Evolutionary conservation across 2,329 filamentous ascomycete genomes (phyloP).

Genomic region (Cladosporium sp.): DNA sequence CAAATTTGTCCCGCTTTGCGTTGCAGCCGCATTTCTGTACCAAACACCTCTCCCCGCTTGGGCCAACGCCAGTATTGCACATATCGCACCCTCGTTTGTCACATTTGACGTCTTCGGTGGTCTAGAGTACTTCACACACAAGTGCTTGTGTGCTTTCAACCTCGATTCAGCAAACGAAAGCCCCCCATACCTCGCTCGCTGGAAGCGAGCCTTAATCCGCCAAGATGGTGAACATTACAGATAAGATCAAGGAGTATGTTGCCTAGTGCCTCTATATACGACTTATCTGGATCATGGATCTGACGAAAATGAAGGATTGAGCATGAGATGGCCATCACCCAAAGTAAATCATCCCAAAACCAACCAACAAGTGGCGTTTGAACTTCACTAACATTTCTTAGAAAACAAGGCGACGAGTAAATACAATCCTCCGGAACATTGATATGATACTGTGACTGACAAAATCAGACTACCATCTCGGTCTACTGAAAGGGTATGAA

Average conservation of each 20-base stretch:
- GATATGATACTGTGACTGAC: slow-evolving; percentile 34
- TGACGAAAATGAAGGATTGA: slow-evolving; percentile 72
- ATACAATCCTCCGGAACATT: slow-evolving; percentile 32
- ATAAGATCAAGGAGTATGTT: slow-evolving; percentile 97
- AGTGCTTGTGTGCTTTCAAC: background rate
- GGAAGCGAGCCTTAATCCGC: slow-evolving; percentile 24
- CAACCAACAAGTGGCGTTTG: background rate
- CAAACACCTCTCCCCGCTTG: slow-evolving; percentile 1
- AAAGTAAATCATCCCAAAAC: slow-evolving; percentile 66
- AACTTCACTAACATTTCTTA: slow-evolving; percentile 47
- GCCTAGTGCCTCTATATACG: background rate
- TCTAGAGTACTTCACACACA: background rate
- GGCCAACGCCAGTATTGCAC: slow-evolving; percentile 7
- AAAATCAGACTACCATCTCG: slow-evolving; percentile 87
- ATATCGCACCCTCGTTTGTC: slow-evolving; percentile 2
- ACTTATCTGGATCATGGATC: background rate
- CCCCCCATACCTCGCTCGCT: background rate
- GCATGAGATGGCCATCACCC: slow-evolving; percentile 98
- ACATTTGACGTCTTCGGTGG: background rate
- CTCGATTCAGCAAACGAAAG: background rate
- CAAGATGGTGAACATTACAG: slow-evolving; percentile 97
- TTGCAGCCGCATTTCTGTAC: slow-evolving; percentile 1
- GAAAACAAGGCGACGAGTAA: slow-evolving; percentile 99
- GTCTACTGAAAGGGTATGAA: slow-evolving; percentile 88
- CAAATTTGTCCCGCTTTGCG: slow-evolving; percentile 10